A percentile compares a stretch with the other conserved stretches of the same genome.
These are phyloP conservation scores for Pachysandra terminalis DNA, from an alignment of 164 flowering plant species.

Conservation along the genomic window DNA sequence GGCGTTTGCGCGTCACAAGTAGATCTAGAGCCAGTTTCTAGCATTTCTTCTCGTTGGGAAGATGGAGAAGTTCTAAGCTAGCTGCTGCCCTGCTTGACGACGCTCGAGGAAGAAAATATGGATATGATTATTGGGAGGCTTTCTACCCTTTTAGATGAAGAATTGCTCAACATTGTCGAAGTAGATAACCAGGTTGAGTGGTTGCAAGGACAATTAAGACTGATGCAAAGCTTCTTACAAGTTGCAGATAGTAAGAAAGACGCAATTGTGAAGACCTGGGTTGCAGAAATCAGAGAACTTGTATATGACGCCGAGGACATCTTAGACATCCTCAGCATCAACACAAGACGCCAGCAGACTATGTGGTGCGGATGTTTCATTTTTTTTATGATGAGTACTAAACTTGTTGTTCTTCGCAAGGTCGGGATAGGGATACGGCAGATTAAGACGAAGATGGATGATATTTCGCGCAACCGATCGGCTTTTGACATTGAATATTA, in stretches of 20 bases:
- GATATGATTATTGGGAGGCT: too few species aligned
- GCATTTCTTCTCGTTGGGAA: too few species aligned
- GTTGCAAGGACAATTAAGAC: neutral
- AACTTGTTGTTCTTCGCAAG: neutral
- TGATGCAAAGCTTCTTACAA: constrained; percentile 7
- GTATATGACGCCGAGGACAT: constrained; percentile 5
- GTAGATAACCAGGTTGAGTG: neutral
- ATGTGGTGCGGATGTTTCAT: neutral
- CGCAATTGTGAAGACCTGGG: neutral
- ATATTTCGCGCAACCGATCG: too few species aligned
- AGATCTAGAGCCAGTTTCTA: too few species aligned
- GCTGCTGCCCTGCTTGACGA: too few species aligned
- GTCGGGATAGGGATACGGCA: neutral
- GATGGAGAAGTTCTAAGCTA: too few species aligned
- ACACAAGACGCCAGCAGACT: neutral
- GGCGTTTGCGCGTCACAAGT: too few species aligned
- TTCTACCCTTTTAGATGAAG: too few species aligned
- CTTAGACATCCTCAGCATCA: constrained; percentile 1
- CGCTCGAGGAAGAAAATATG: too few species aligned
- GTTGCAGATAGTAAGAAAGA: neutral
- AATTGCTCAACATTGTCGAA: too few species aligned
- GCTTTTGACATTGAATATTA: neutral
- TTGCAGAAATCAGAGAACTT: neutral
- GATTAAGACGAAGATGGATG: neutral
- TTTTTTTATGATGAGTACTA: neutral